Base-by-base conservation (phyloP, 73 alveolate genomes). In the Effrenium voratum region DNA sequence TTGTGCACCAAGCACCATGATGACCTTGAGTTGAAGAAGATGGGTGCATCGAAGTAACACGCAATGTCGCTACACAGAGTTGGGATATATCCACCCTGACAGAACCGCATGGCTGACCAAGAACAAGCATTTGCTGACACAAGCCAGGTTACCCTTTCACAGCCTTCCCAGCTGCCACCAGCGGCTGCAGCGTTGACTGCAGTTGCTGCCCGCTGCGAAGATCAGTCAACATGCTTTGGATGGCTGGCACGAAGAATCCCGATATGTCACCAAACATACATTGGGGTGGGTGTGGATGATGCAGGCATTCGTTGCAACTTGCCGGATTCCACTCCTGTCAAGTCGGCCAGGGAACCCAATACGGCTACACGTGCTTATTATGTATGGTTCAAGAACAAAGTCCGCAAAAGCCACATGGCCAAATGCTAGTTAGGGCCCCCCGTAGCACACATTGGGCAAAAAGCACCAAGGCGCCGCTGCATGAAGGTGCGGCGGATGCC, bases 241-340 rank as follows among this genome's bases (percentile, higher is more conserved):
- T 8, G 24, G 80, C 30, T 16, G 77, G 79, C 36, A 1, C 3
- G 41, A 83, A 41, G 22, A 83, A 83, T 2, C 6, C 32, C 2
- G 40, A 22, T 44, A 83, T 83, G 93, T 83, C 93, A 1, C 59
- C 79, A 26, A 3, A 83, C 12, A 49, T 32, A 52, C 93, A 83
- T 1, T 10, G 43, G 13, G 93, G 93, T 1, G 93, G 80, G 16
- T 50, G 76, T 15, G 93, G 93, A 24, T 83, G 93, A 24, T 26
- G 12, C 2, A 83, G 59, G 41, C 28, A 75, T 41, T 75, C 85
- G 13, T 41, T 38, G 1, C 85, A 55, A 36, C 55, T 75, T 34
- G 85, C n/a, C 5, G 59, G 44, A 1, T 5, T 2, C 85, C 85
- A 75, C 22, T 75, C 85, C 85, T 75, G 38, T 1, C 2, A 4